Conservation (phyloP, 2,329 filamentous ascomycete species). For the Aureobasidium sp. region DNA sequence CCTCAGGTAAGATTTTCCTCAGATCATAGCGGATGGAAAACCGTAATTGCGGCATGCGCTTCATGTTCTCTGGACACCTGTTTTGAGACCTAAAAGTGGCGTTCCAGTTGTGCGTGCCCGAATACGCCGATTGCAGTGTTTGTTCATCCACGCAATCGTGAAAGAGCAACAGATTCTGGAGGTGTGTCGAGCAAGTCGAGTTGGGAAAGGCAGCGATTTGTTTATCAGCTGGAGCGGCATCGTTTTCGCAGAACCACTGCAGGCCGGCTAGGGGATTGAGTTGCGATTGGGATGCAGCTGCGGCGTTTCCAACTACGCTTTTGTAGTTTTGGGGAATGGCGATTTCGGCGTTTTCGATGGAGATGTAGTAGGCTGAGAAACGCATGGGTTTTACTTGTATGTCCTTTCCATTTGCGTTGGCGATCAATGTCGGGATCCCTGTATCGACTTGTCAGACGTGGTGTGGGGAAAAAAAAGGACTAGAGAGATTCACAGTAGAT, state of each 20-base stretch:
- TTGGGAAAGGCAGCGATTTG: constrained; percentile 27
- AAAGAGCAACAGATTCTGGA: constrained; percentile 42
- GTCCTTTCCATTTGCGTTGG: constrained; percentile 42
- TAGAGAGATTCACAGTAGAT: constrained; percentile 32
- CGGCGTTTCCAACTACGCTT: constrained; percentile 37
- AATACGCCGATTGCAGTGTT: constrained; percentile 32
- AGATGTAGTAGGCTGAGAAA: constrained; percentile 44
- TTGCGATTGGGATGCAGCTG: constrained; percentile 30
- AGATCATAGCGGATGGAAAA: constrained; percentile 45
- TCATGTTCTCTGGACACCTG: constrained; percentile 39
- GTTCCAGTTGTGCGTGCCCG: constrained; percentile 22
- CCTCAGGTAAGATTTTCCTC: constrained; percentile 37
- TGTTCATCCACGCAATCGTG: constrained; percentile 38
- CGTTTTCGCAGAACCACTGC: constrained; percentile 34
- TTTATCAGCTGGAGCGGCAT: background rate
- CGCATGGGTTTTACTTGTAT: constrained; percentile 38
- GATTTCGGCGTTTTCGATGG: constrained; percentile 36
- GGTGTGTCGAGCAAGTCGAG: constrained; percentile 36
- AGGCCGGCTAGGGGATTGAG: constrained; percentile 23
- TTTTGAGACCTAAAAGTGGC: constrained; percentile 24
- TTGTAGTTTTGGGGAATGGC: constrained; percentile 40
- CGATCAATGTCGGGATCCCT: constrained; percentile 39
- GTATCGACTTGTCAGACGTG: background rate
- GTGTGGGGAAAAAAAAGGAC: background rate
- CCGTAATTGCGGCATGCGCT: constrained; percentile 42